Conservation (phyloP, 306 rosid species). For the Fagus sylvatica region DNA sequence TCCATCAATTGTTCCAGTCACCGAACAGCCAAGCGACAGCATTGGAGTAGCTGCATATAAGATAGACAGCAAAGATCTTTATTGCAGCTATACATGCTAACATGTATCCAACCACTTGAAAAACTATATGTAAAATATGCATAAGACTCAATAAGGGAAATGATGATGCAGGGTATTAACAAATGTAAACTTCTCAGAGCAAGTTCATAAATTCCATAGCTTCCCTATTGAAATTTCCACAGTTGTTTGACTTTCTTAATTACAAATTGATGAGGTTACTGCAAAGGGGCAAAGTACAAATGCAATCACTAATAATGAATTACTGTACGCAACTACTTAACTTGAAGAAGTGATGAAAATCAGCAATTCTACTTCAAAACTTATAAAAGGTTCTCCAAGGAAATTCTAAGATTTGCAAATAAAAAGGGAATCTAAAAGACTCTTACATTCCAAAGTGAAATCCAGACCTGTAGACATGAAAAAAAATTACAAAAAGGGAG, state of each 20-base stretch:
- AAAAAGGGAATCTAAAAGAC: background rate
- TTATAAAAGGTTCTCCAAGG: background rate
- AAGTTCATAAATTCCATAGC: background rate
- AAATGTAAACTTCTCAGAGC: background rate
- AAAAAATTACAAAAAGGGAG: background rate
- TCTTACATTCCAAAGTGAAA: background rate
- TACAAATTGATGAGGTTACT: background rate
- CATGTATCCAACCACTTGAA: background rate
- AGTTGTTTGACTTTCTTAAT: background rate
- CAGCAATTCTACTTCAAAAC: background rate
- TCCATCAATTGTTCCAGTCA: conserved; percentile 63
- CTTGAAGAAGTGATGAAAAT: background rate
- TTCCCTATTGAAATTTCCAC: background rate
- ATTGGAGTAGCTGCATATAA: conserved; percentile 43
- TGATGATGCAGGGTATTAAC: conserved; percentile 2
- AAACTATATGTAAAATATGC: background rate
- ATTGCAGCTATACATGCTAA: conserved; percentile 13
- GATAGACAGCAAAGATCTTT: conserved; percentile 20
- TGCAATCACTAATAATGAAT: background rate
- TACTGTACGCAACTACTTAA: background rate
- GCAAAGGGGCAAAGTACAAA: background rate
- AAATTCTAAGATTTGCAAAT: background rate
- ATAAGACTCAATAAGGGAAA: conserved; percentile 6
- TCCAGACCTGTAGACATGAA: background rate
- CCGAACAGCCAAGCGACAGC: conserved; percentile 42